Evolutionary conservation across 2,329 filamentous ascomycete species (phyloP).

Genomic region (Cytospora mali): DNA sequence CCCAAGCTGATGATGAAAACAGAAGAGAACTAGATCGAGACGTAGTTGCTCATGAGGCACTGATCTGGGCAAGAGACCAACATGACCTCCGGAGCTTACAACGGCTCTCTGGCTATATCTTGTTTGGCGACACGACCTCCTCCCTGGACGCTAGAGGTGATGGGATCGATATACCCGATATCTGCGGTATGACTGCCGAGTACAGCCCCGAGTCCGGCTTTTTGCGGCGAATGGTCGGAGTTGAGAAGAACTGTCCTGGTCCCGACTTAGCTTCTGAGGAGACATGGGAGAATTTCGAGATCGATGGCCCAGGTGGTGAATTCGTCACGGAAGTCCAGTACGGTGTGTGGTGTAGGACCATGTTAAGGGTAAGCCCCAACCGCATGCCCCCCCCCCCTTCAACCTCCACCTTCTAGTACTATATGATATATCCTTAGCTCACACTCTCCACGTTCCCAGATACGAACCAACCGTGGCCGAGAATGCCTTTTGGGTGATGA

Average conservation of each 20-base stretch:
- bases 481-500: neutral
- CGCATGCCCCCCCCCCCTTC: no score
- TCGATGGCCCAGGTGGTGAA: conserved; percentile 3
- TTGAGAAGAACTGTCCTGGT: neutral
- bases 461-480: neutral
- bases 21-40: neutral
- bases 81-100: neutral
- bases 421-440: neutral
- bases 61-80: conserved; percentile 8
- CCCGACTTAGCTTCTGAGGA: neutral
- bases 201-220: neutral
- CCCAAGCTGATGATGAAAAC: no score
- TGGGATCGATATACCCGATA: no score
- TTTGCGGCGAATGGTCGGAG: neutral
- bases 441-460: neutral
- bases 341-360: no score
- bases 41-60: neutral
- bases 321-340: neutral
- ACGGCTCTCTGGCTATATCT: neutral
- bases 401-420: neutral
- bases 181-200: conserved; percentile 2
- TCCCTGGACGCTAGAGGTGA: neutral
- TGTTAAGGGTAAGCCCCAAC: neutral
- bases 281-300: neutral
- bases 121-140: neutral